These are phyloP conservation scores for Paspalum vaginatum DNA, from an alignment of 176 grass and related monocot species.

Conservation along the genomic window DNA sequence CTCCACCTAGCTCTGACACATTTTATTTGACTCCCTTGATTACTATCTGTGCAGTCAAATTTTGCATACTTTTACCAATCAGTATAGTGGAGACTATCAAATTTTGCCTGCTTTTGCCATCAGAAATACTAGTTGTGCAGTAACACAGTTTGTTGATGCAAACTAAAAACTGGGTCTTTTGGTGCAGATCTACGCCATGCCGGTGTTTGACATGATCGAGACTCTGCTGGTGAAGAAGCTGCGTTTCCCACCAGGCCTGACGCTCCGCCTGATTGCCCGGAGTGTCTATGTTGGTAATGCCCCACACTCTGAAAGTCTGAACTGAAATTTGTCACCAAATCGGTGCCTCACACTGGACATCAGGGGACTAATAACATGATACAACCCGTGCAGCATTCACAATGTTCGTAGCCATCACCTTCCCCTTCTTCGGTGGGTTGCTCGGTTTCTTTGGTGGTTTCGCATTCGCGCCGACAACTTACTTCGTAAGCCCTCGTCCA, in stretches of 20 bases:
- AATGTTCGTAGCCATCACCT: slow-evolving; percentile 89
- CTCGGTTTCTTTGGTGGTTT: slow-evolving; percentile 92
- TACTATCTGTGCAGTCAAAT: neutral
- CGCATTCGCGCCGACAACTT: slow-evolving; percentile 80
- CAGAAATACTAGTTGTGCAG: neutral
- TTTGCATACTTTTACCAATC: neutral
- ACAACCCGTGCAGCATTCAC: slow-evolving; percentile 68
- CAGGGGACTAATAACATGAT: slow-evolving; percentile 22
- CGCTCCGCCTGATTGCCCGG: slow-evolving; percentile 66
- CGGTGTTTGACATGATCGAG: slow-evolving; percentile 96
- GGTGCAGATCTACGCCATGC: slow-evolving; percentile 83
- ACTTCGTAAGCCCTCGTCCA: slow-evolving; percentile 59
- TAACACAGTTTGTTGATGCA: neutral
- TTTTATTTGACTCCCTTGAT: neutral
- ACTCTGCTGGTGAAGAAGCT: slow-evolving; percentile 85
- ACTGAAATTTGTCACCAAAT: neutral
- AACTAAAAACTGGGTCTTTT: neutral
- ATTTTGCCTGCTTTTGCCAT: neutral
- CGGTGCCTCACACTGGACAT: neutral
- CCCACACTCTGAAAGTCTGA: neutral
- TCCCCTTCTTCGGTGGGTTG: slow-evolving; percentile 83
- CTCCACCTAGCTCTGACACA: too few species aligned
- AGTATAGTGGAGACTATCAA: neutral
- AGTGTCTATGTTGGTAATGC: slow-evolving; percentile 76
- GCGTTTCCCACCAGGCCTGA: slow-evolving; percentile 56